Evolutionary conservation across 1,284 basidiomycete genomes (phyloP), one percentile per base, ranked within the genome.

Genomic region (Amylostereum chailletii): DNA sequence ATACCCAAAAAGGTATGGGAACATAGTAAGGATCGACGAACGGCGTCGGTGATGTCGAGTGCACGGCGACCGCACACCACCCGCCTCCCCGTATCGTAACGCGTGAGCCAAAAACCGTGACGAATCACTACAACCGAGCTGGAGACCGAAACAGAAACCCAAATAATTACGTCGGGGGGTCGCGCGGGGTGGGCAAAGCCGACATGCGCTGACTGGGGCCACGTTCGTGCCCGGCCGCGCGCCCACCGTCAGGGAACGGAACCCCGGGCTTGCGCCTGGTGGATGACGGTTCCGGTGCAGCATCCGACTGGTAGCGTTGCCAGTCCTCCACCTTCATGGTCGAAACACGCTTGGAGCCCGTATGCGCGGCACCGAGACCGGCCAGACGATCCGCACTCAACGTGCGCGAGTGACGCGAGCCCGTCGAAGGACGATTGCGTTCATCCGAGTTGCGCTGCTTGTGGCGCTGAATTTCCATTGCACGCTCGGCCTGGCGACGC

Each of bases 251-350:
- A 42, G 68, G 68, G 59, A 70, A 70, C 19, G 68, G 67, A 11
- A 69, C 67, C 11, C 49, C 62, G n/a, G 62, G 65, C 52, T 56
- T 51, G 27, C 30, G 51, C 71, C 68, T 40, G 64, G 71, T 58
- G 58, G 63, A 47, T 62, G 59, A 33, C 54, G 44, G 34, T 34
- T 45, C 50, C 30, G 59, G 58, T 19, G 59, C 58, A 51, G 57
- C 60, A 27, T 55, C 54, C 49, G 79, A 71, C 60, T 88, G 86
- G 59, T 80, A 74, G 54, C 75, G 75, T 63, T 86, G 82, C 86
- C 87, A 90, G 58, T 88, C 86, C 62, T 88, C 84, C 34, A 90
- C 87, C 62, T 88, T 87, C 70, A 87, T 65, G 61, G 74, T 78
- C 42, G 86, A 88, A 63, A 81, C 62, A 44, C 83, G 76, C 60